phyloP scores from a whole-genome alignment of 495 filamentous ascomycete species.

The Podospora didyma region DNA sequence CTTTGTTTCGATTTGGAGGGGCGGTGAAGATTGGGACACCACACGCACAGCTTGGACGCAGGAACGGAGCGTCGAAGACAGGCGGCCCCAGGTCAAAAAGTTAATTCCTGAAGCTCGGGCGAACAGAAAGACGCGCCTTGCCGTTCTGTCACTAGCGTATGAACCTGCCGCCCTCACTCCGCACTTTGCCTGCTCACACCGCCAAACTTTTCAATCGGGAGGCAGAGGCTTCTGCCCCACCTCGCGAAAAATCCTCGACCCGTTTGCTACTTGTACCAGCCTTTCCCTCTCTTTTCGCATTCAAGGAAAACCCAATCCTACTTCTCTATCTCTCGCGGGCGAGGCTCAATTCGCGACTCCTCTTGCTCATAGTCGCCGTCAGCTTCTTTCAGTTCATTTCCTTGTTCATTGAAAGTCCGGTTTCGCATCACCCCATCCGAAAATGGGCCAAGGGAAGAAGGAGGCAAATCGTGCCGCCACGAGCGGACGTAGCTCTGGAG shows the following conservation, averaged over 20 bases:
- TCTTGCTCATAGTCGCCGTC: too few relatives aligned
- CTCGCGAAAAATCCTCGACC: conserved; percentile 27
- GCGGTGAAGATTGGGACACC: too few relatives aligned
- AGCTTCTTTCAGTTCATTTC: not conserved
- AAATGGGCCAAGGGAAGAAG: conserved; percentile 95
- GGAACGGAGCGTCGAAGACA: not conserved
- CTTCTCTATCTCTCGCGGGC: conserved; percentile 15
- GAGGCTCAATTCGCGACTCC: conserved; percentile 16
- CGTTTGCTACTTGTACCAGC: conserved; percentile 1
- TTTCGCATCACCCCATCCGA: conserved; percentile 11
- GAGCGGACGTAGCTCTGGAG: conserved; percentile 76
- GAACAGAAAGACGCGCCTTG: conserved; percentile 9
- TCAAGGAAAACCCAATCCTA: not conserved
- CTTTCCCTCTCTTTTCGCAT: conserved; percentile 20
- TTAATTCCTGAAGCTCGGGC: conserved; percentile 25
- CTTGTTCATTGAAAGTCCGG: conserved; percentile 6
- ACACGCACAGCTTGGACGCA: too few relatives aligned
- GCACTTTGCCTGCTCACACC: conserved; percentile 18
- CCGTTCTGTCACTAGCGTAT: not conserved
- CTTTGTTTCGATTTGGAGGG: too few relatives aligned
- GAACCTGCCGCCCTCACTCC: not conserved
- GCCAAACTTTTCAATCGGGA: conserved; percentile 18
- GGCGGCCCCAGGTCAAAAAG: not conserved
- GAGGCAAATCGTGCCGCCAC: conserved; percentile 72
- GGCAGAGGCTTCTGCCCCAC: conserved; percentile 18